Evolutionary conservation across 176 grass and related monocot genomes (phyloP).

Genomic region (Zoysia pacifica): DNA sequence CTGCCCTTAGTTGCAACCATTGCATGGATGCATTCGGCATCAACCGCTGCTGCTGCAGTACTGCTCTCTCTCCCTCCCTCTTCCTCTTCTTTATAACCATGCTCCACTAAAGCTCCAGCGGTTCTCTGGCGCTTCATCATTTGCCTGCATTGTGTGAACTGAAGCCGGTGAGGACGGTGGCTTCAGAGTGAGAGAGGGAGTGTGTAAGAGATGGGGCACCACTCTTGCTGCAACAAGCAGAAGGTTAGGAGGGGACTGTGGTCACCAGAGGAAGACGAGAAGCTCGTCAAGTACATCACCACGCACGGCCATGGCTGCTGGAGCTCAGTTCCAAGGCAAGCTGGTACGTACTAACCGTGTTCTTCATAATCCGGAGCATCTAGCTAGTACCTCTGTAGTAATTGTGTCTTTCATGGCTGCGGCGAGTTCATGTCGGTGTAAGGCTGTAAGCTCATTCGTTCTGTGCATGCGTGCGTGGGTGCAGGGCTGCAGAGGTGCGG

Average conservation of each 20-base stretch:
- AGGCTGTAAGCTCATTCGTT: background rate
- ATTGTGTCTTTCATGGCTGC: background rate
- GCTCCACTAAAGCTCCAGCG: slow-evolving; percentile 5
- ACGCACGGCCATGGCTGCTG: slow-evolving; percentile 96
- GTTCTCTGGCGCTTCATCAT: background rate
- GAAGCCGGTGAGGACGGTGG: background rate
- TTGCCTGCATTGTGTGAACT: background rate
- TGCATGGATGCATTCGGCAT: slow-evolving; percentile 35
- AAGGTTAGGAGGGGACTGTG: slow-evolving; percentile 97
- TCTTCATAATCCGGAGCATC: background rate
- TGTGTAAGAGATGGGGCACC: slow-evolving; percentile 72
- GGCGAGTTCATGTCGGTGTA: background rate
- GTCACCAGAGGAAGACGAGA: slow-evolving; percentile 99
- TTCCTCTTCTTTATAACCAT: slow-evolving; percentile 55
- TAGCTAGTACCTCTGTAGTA: background rate
- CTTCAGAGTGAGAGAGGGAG: background rate
- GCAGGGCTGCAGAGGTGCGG: slow-evolving; percentile 93
- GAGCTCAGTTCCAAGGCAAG: slow-evolving; percentile 90
- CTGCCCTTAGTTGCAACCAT: slow-evolving; percentile 37
- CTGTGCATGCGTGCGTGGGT: background rate
- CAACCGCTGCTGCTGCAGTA: background rate
- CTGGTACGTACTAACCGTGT: slow-evolving; percentile 46
- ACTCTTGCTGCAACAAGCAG: slow-evolving; percentile 99
- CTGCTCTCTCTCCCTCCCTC: background rate
- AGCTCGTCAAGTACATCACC: slow-evolving; percentile 85